Percentiles rank a stretch among this genome's conserved stretches.
phyloP scores from a whole-genome alignment of 225 moss, liverwort and hornwort species.

The Bryoerythrophyllum caledonicum region DNA sequence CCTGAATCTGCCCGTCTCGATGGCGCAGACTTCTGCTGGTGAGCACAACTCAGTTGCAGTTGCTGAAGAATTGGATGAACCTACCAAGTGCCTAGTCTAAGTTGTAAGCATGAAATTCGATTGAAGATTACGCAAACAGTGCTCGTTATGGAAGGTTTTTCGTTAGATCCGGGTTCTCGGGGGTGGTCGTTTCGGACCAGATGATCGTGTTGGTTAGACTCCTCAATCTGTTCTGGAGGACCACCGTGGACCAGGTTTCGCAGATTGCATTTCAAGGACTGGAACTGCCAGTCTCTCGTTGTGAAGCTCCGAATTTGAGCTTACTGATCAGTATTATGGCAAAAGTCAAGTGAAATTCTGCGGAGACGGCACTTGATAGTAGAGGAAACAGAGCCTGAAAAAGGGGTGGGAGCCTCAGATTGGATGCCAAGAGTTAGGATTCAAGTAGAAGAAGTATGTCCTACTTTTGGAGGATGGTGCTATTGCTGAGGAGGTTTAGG shows the following conservation, averaged over 20 bases:
- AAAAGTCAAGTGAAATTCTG: background rate
- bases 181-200: too few relatives aligned
- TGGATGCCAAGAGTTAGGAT: background rate
- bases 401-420: background rate
- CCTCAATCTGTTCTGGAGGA: background rate
- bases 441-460: background rate
- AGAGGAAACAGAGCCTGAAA: background rate
- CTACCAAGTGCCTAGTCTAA: too few relatives aligned
- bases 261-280: background rate
- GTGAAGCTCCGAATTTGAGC: background rate
- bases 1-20: constrained; percentile 11
- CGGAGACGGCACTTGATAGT: background rate
- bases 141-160: too few relatives aligned
- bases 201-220: background rate
- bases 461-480: background rate
- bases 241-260: background rate
- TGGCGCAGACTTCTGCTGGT: constrained; percentile 16
- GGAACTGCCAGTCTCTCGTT: background rate
- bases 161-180: too few relatives aligned
- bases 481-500: background rate
- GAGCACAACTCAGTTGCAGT: background rate
- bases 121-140: too few relatives aligned
- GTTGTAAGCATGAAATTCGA: too few relatives aligned
- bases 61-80: background rate
- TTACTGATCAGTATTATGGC: background rate